Evolutionary conservation across 768 basidiomycete species (phyloP), one percentile per base, ranked within the genome.

Genomic region (Mycena maculata): DNA sequence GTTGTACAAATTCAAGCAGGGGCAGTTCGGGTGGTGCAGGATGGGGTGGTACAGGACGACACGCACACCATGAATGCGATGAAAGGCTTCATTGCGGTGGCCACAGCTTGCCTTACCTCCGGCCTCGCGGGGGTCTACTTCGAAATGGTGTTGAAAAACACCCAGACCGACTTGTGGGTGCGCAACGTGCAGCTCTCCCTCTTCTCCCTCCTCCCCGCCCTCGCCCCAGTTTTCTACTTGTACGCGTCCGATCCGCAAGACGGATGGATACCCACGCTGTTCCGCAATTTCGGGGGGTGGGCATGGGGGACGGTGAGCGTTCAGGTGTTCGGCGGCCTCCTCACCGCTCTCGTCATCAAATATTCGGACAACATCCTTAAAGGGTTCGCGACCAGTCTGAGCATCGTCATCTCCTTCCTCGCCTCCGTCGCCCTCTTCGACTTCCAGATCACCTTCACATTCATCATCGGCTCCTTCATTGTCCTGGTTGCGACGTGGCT

Each of bases 101-200:
- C 88, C 9, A 88, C 91, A 16, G 96, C 97, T 0, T 99, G 97
- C 82, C 89, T 97, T 76, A 98, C 96, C 0, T 97, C 95, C 0
- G 97, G 97, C 27, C 88, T 99, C 48, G 96, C 96, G 0, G 96
- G 96, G 8, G 96, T 98, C 28, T 99, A 99, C 81, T 99, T 99
- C 72, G 97, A 99, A 81, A 96, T 97, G 92, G 95, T 96, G 38
- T 83, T 96, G 70, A 99, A 97, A 82, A 91, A 92, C 72, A 92
- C 93, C 3, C 90, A 90, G 71, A 86, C 90, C 4, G 95, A 98
- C 79, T 85, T 99, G 13, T 98, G 97, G 97, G 90, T 97, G 63
- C 92, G 97, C 75, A 99, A 98, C 77, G 92, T 97, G 66, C 97
- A 99, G 78, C 87, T 99, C 18, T 96, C 95, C 25, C 85, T 96